These are phyloP conservation scores for Zasmidium cellare DNA, from an alignment of 2,329 filamentous ascomycete genomes.

Conservation along the genomic window DNA sequence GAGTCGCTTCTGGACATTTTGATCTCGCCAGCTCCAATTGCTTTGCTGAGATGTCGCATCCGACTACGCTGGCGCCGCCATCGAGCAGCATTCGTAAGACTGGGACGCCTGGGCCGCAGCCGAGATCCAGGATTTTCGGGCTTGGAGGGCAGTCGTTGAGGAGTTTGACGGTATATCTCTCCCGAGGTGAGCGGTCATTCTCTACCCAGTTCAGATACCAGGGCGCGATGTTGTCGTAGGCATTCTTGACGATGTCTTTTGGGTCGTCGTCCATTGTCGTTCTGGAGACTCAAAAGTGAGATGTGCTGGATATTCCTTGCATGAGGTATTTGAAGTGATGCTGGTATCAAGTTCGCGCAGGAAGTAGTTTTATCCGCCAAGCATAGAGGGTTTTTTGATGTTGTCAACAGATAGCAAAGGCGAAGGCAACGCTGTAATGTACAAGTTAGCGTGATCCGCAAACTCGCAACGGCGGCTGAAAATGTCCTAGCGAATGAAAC, in stretches of 20 bases:
- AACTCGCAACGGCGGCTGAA: too few species aligned
- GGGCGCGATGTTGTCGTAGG: conserved; percentile 40
- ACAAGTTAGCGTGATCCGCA: too few species aligned
- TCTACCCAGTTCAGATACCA: conserved; percentile 40
- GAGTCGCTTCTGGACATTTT: conserved; percentile 10
- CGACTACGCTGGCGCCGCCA: conserved; percentile 20
- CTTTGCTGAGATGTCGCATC: conserved; percentile 26
- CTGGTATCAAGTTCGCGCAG: too few species aligned
- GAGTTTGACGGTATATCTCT: conserved; percentile 34
- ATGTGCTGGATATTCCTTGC: too few species aligned
- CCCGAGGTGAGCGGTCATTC: conserved; percentile 29
- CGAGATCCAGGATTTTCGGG: conserved; percentile 40
- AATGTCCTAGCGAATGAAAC: too few species aligned
- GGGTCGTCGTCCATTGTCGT: conserved; percentile 7
- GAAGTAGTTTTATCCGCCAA: too few species aligned
- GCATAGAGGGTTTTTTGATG: too few species aligned
- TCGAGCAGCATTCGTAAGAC: conserved; percentile 26
- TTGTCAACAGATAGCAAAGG: too few species aligned
- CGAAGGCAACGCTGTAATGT: too few species aligned
- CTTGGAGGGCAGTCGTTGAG: conserved; percentile 21
- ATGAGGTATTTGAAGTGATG: too few species aligned
- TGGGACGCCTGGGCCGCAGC: conserved; percentile 44
- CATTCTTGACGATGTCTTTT: conserved; percentile 19
- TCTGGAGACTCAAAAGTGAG: too few species aligned
- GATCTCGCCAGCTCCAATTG: conserved; percentile 21